Percentiles rank a stretch among this genome's conserved stretches.
Evolutionary conservation across 1,139 yeast genomes (phyloP).

Genomic region (Hansenula anomala): DNA sequence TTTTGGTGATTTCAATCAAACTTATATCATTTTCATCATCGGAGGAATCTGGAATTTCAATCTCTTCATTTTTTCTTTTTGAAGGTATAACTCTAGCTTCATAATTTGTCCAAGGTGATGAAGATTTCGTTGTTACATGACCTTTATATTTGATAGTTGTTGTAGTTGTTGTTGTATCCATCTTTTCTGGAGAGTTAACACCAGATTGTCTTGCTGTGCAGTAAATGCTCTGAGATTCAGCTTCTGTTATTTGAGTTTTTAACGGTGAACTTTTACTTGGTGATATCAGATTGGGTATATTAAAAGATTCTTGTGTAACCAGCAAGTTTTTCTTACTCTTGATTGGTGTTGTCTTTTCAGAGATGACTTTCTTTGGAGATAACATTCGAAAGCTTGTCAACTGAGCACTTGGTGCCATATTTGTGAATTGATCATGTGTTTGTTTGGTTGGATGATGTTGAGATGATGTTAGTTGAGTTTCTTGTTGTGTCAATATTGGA

Average conservation of each 20-base stretch:
- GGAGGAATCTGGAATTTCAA: constrained; percentile 15
- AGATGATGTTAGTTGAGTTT: neutral
- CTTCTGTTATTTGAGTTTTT: constrained; percentile 1
- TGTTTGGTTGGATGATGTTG: neutral
- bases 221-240: constrained; percentile 10
- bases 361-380: constrained; percentile 12
- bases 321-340: constrained; percentile 7
- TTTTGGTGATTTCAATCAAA: constrained; percentile 21
- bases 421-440: too few species aligned
- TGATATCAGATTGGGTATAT: constrained; percentile 11
- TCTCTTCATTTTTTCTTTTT: constrained; percentile 9
- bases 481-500: constrained; percentile 8
- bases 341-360: constrained; percentile 7
- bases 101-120: constrained; percentile 9
- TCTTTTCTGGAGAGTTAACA: neutral
- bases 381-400: constrained; percentile 18
- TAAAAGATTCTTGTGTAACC: constrained; percentile 13
- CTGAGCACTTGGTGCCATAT: constrained; percentile 18
- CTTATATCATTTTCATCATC: constrained; percentile 18
- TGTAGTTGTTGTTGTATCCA: constrained; percentile 9
- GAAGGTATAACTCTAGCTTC: constrained; percentile 13
- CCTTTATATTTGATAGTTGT: constrained; percentile 17
- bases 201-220: constrained; percentile 17
- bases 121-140: constrained; percentile 2
- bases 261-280: constrained; percentile 10